Percentiles rank a stretch among this genome's conserved stretches.
Evolutionary conservation across 2,329 filamentous ascomycete genomes (phyloP).

Genomic region (Cordyceps cicadae): DNA sequence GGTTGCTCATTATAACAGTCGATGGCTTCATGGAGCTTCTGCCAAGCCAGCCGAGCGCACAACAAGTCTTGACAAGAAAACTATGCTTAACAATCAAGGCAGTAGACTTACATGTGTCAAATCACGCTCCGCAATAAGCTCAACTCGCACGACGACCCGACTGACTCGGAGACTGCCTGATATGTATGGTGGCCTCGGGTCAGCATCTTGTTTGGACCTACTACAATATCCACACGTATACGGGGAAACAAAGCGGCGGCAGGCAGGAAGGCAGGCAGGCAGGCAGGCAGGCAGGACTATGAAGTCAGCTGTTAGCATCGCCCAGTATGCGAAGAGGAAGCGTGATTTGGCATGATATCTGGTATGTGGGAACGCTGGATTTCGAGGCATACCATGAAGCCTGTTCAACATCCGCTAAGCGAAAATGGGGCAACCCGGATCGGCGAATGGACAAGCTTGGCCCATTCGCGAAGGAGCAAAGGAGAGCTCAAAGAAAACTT

Average conservation of each 20-base stretch:
- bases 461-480: not conserved
- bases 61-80: not conserved
- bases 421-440: not conserved
- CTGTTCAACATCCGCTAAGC: not conserved
- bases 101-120: not conserved
- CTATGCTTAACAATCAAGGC: not conserved
- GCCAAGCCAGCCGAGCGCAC: not conserved
- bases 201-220: constrained; percentile 9
- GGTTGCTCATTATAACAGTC: not conserved
- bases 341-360: not conserved
- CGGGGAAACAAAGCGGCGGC: not conserved
- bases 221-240: not conserved
- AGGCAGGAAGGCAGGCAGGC: constrained; percentile 3
- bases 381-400: not conserved
- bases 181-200: not conserved
- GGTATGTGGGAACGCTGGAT: not conserved
- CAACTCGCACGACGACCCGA: not conserved
- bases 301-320: not conserved
- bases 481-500: not conserved
- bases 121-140: not conserved
- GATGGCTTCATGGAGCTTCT: not conserved
- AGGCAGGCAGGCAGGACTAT: not conserved
- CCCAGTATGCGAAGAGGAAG: not conserved
- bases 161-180: not conserved
- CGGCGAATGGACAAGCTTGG: constrained; percentile 1